Evolutionary conservation across 768 basidiomycete genomes (phyloP).

Genomic region (Tylopilus rubrobrunneus): DNA sequence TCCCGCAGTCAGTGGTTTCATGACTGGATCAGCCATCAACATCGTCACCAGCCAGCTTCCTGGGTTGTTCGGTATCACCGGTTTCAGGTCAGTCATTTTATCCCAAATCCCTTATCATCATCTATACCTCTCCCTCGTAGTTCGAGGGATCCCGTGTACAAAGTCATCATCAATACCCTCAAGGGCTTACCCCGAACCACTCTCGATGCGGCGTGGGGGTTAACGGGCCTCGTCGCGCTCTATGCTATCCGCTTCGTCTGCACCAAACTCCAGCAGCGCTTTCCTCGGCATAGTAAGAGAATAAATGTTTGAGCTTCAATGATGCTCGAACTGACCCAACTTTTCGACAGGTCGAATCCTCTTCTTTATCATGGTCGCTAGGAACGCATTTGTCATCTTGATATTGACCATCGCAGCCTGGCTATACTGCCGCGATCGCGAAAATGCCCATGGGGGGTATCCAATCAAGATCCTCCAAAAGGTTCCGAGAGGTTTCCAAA

Average conservation of each 20-base stretch:
- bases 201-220: conserved; percentile 88
- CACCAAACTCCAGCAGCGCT: conserved; percentile 47
- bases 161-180: conserved; percentile 90
- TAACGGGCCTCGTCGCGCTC: conserved; percentile 66
- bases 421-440: conserved; percentile 71
- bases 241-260: conserved; percentile 66
- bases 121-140: conserved; percentile 34
- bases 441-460: conserved; percentile 50
- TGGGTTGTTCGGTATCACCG: conserved; percentile 81
- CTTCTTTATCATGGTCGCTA: conserved; percentile 74
- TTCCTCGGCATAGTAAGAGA: conserved; percentile 55
- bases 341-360: conserved; percentile 51
- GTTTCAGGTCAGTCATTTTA: conserved; percentile 63
- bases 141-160: conserved; percentile 80
- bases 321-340: not conserved
- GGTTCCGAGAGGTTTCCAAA: conserved; percentile 82
- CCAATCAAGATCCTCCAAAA: conserved; percentile 80
- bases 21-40: conserved; percentile 97
- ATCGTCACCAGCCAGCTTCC: conserved; percentile 89
- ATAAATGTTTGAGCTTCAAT: not conserved
- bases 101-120: not conserved
- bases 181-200: conserved; percentile 70
- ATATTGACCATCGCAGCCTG: conserved; percentile 85
- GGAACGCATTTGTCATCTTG: conserved; percentile 86
- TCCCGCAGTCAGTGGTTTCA: conserved; percentile 84